These are phyloP conservation scores for Coprinopsis marcescibilis DNA, from an alignment of 768 basidiomycete genomes.

Conservation along the genomic window DNA sequence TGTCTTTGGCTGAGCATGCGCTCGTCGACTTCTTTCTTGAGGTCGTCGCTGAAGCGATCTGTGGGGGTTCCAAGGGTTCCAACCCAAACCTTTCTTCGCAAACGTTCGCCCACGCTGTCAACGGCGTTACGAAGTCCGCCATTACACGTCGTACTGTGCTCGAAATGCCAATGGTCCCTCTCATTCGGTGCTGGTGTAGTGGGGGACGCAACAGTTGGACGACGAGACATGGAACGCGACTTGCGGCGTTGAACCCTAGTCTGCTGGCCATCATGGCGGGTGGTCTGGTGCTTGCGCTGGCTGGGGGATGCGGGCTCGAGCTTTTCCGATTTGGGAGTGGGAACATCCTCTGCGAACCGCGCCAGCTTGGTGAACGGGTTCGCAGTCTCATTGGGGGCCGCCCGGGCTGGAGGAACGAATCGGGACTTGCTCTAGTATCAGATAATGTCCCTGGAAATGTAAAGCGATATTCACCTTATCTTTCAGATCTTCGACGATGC, in stretches of 20 bases:
- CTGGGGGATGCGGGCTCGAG: conserved; percentile 11
- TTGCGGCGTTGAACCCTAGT: conserved; percentile 42
- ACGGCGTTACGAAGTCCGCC: conserved; percentile 83
- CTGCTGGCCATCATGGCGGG: conserved; percentile 34
- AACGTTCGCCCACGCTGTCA: conserved; percentile 55
- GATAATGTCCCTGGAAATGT: neutral
- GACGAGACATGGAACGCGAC: conserved; percentile 48
- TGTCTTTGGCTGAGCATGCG: conserved; percentile 36
- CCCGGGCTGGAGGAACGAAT: conserved; percentile 33
- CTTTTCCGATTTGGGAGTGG: conserved; percentile 3
- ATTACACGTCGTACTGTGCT: conserved; percentile 68
- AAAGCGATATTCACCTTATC: conserved; percentile 47
- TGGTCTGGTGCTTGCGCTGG: conserved; percentile 40
- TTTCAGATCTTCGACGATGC: conserved; percentile 76
- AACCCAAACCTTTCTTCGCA: conserved; percentile 49
- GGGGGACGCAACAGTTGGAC: conserved; percentile 23
- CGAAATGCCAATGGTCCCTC: conserved; percentile 37
- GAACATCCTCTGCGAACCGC: conserved; percentile 27
- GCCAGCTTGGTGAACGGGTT: conserved; percentile 56
- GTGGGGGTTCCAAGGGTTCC: conserved; percentile 73
- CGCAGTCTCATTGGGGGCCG: conserved; percentile 38
- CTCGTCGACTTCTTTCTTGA: conserved; percentile 51
- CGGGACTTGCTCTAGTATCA: conserved; percentile 29
- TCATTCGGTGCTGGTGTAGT: conserved; percentile 8
- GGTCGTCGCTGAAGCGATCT: conserved; percentile 52